Conservation (phyloP, 352 stramenopile genomes). For the Phytophthora capsici region DNA sequence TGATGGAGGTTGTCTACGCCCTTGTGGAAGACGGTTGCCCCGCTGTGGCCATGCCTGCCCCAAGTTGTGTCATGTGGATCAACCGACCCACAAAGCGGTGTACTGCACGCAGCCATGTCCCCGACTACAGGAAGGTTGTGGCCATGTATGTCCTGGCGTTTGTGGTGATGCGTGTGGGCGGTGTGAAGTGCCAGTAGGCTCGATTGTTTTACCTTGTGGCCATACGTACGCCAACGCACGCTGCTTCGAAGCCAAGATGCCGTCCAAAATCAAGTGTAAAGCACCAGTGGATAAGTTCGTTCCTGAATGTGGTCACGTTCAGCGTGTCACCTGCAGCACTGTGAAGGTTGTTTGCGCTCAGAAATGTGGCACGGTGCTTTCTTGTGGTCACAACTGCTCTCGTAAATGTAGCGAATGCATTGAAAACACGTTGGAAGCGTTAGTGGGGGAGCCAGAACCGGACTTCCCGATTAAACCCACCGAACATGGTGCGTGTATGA, state of each 20-base stretch:
- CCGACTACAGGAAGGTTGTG: slow-evolving; percentile 46
- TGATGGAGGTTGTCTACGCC: slow-evolving; percentile 74
- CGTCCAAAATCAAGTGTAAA: slow-evolving; percentile 34
- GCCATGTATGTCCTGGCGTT: slow-evolving; percentile 60
- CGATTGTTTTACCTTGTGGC: slow-evolving; percentile 58
- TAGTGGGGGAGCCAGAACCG: slow-evolving; percentile 20
- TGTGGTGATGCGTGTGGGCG: slow-evolving; percentile 67
- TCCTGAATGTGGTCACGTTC: slow-evolving; percentile 40
- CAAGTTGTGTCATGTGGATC: slow-evolving; percentile 68
- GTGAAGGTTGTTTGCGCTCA: slow-evolving; percentile 29
- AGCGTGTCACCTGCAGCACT: slow-evolving; percentile 32
- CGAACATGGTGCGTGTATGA: slow-evolving; percentile 55
- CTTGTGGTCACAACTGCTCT: slow-evolving; percentile 50
- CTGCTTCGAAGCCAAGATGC: slow-evolving; percentile 33
- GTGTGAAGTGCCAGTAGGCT: slow-evolving; percentile 51
- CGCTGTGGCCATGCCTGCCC: slow-evolving; percentile 56
- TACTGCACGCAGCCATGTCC: slow-evolving; percentile 68
- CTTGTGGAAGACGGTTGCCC: slow-evolving; percentile 58
- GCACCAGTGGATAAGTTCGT: slow-evolving; percentile 35
- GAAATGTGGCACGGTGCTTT: slow-evolving; percentile 24
- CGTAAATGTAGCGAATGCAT: slow-evolving; percentile 43
- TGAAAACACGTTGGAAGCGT: slow-evolving; percentile 38
- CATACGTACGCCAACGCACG: slow-evolving; percentile 44
- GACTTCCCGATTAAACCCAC: slow-evolving; percentile 41
- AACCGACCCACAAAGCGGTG: slow-evolving; percentile 46